Evolutionary conservation across 228 moss, liverwort and hornwort species (phyloP), one percentile per base, ranked within the genome.

Genomic region (Sphagnum fallax): DNA sequence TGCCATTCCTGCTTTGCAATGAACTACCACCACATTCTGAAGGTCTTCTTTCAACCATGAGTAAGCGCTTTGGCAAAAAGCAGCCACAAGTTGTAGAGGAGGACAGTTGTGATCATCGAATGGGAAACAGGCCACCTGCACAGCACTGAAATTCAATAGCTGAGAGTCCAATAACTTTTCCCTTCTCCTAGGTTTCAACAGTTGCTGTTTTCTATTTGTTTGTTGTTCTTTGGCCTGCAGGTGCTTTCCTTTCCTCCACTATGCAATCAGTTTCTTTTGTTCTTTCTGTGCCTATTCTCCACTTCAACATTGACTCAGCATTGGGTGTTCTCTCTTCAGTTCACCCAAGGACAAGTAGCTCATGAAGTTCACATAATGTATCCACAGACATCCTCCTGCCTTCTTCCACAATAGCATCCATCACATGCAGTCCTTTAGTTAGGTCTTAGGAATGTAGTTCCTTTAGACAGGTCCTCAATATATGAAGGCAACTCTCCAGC

Each of bases 1-100:
- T 61, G 88, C 98, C 92, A 94, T 98, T 70, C 98, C 98, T 48
- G 98, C 98, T 82, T 98, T 98, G 83, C 98, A 98, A 80, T 98
- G 98, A 77, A 98, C 86, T 61, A 98, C 98, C 52, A 98, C 98
- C 78, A 98, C 98, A 75, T 98, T 98, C 74, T 98, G 94, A 69
- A 98, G 90, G 72, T 98, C 94, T 48, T 92, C 88, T 80, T 94
- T 98, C 71, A 98, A 71, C 98, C 98, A 98, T 52, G 94, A 84
- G 75, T 98, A 98, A 6, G 98, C 98, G 82, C 98, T 98, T 72
- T 89, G 94, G 78, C 98, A 98, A 63, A 98, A 98, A 6, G 94
- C 87, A 47, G 88, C 75, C 62, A 98, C 77, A 67, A 94, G 70
- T 73, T 94, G 94, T 52, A 98, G 71, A 48, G 88, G 98, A 62